These are phyloP conservation scores for Hydnomerulius pinastri DNA, from an alignment of 768 basidiomycete genomes.

Conservation along the genomic window DNA sequence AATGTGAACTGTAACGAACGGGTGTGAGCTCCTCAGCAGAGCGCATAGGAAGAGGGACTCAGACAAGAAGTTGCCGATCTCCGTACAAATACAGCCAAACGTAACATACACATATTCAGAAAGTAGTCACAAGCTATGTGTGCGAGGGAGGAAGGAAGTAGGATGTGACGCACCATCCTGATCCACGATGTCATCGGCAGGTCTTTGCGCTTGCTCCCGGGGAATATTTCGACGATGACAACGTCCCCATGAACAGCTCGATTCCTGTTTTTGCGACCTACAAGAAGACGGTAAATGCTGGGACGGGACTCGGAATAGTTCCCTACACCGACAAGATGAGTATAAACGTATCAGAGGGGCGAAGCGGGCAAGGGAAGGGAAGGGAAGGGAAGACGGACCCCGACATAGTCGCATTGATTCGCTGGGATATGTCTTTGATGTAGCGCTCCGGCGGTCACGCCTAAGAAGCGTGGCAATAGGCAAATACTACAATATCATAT, in stretches of 20 bases:
- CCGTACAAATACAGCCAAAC: too few species aligned
- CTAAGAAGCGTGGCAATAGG: constrained; percentile 65
- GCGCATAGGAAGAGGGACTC: too few species aligned
- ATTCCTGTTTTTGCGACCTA: constrained; percentile 94
- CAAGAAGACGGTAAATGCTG: constrained; percentile 71
- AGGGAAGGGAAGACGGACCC: constrained; percentile 51
- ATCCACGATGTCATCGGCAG: constrained; percentile 90
- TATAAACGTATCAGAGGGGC: background rate
- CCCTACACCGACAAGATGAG: constrained; percentile 49
- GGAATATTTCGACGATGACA: constrained; percentile 87
- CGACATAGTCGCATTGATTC: constrained; percentile 94
- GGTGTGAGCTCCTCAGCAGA: too few species aligned
- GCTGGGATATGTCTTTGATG: constrained; percentile 96
- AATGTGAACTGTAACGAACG: too few species aligned
- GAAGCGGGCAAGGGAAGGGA: background rate
- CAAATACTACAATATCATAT: constrained; percentile 69
- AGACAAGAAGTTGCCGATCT: too few species aligned
- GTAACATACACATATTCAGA: too few species aligned
- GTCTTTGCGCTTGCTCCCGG: constrained; percentile 87
- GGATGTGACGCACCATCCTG: constrained; percentile 87
- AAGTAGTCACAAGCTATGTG: background rate
- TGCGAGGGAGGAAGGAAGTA: constrained; percentile 6
- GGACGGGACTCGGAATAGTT: constrained; percentile 74
- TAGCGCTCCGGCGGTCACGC: constrained; percentile 80
- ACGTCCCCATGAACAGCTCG: constrained; percentile 92